Percentiles rank a stretch among this genome's conserved stretches.
phyloP scores from a whole-genome alignment of 169 alveolate genomes.

The Eimeria necatrix region DNA sequence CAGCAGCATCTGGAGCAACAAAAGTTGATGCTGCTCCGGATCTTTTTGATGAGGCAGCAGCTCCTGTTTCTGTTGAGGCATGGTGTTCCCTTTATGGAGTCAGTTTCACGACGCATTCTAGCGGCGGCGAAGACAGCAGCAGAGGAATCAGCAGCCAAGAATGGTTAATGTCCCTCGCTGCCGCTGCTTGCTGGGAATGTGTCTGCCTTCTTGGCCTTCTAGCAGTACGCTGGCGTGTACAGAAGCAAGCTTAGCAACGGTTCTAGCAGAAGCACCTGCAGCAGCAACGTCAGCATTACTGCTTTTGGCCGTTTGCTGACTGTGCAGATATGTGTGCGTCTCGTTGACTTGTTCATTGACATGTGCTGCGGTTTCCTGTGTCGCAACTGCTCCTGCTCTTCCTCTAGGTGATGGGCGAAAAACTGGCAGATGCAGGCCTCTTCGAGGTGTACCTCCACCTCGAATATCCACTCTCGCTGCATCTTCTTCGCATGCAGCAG shows the following conservation, averaged over 20 bases:
- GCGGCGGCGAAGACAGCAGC: constrained; percentile 40
- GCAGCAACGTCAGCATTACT: neutral
- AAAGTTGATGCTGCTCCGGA: constrained; percentile 30
- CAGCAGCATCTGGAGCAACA: constrained; percentile 11
- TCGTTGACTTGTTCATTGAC: neutral
- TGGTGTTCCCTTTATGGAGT: constrained; percentile 24
- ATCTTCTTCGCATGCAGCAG: constrained; percentile 25
- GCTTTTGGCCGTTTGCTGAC: neutral
- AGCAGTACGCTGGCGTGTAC: neutral
- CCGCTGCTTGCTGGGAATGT: constrained; percentile 36
- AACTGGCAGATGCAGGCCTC: neutral
- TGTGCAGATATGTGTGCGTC: neutral
- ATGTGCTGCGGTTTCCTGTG: neutral
- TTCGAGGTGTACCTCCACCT: neutral
- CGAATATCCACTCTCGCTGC: neutral
- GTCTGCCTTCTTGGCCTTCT: constrained; percentile 8
- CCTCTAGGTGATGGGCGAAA: neutral
- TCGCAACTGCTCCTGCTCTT: neutral
- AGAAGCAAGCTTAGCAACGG: neutral
- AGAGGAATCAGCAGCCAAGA: constrained; percentile 1
- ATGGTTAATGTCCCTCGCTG: neutral
- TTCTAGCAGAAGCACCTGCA: neutral
- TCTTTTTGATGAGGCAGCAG: neutral
- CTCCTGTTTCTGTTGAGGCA: neutral
- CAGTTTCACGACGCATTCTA: constrained; percentile 15